These are phyloP conservation scores for Alternaria novae-zelandiae DNA, from an alignment of 2,329 filamentous ascomycete genomes.

Conservation along the genomic window DNA sequence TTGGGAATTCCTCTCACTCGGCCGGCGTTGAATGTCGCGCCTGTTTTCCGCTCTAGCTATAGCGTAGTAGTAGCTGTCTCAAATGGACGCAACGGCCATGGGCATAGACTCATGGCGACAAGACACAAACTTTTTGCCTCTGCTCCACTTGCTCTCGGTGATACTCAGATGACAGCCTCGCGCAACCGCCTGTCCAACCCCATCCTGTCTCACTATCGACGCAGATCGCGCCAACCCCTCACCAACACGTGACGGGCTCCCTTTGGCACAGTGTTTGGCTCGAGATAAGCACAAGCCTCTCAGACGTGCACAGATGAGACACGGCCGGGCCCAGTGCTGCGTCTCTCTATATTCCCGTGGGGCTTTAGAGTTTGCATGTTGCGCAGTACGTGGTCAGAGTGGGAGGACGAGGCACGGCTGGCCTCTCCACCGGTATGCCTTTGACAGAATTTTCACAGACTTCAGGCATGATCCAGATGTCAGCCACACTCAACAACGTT, in stretches of 20 bases:
- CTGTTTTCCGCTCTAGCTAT: slow-evolving; percentile 25
- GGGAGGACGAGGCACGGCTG: slow-evolving; percentile 15
- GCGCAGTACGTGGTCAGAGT: slow-evolving; percentile 10
- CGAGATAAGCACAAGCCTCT: slow-evolving; percentile 12
- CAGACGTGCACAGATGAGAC: slow-evolving; percentile 11
- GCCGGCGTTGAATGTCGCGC: slow-evolving; percentile 21
- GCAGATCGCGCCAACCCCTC: slow-evolving; percentile 18
- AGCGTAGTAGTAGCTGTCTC: slow-evolving; percentile 23
- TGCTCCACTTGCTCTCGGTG: slow-evolving; percentile 3
- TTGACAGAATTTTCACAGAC: slow-evolving; percentile 24
- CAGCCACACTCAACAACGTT: slow-evolving; percentile 11
- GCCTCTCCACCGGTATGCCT: slow-evolving; percentile 15
- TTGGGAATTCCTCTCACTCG: slow-evolving; percentile 32
- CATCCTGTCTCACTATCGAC: slow-evolving; percentile 15
- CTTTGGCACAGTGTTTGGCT: not conserved
- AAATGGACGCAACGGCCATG: slow-evolving; percentile 30
- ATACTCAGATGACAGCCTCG: slow-evolving; percentile 19
- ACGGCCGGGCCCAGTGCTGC: slow-evolving; percentile 14
- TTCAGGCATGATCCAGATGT: slow-evolving; percentile 21
- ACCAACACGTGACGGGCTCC: slow-evolving; percentile 8
- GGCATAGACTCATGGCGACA: slow-evolving; percentile 23
- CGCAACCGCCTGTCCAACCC: slow-evolving; percentile 17
- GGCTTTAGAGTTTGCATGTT: slow-evolving; percentile 15
- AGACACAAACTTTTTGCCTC: slow-evolving; percentile 6
- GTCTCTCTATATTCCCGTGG: slow-evolving; percentile 9